These are phyloP conservation scores for Neurospora crassa DNA, from an alignment of 2,329 filamentous ascomycete species.

Conservation along the genomic window DNA sequence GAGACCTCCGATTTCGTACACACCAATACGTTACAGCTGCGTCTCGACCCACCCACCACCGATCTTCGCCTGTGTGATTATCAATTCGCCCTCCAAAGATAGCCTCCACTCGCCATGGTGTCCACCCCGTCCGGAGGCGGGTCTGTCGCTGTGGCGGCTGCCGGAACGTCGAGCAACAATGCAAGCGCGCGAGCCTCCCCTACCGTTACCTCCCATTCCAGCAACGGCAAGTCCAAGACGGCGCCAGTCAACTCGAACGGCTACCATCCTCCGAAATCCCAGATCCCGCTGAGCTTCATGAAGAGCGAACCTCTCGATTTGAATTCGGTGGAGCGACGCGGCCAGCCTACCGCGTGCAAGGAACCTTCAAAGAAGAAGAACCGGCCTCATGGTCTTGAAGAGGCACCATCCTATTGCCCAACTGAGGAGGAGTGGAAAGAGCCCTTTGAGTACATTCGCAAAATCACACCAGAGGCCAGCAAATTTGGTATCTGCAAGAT, in stretches of 20 bases:
- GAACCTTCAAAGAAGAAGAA: slow-evolving; percentile 69
- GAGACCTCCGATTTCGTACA: background rate
- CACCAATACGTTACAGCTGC: background rate
- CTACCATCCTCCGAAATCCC: slow-evolving; percentile 40
- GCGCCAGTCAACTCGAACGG: slow-evolving; percentile 44
- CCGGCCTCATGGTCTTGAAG: slow-evolving; percentile 74
- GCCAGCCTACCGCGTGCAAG: slow-evolving; percentile 65
- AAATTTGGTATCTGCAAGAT: slow-evolving; percentile 94
- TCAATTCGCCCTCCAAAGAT: background rate
- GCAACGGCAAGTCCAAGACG: slow-evolving; percentile 36
- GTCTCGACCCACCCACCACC: background rate
- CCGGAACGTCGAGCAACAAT: slow-evolving; percentile 27
- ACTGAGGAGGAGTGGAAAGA: slow-evolving; percentile 93
- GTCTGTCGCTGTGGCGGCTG: slow-evolving; percentile 6
- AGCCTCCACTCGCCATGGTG: slow-evolving; percentile 11
- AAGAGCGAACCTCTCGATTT: slow-evolving; percentile 63
- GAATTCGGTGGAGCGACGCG: slow-evolving; percentile 82
- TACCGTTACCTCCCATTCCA: slow-evolving; percentile 28
- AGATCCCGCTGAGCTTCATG: slow-evolving; percentile 45
- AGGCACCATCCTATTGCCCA: slow-evolving; percentile 84
- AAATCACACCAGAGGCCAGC: slow-evolving; percentile 76
- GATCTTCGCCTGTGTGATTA: background rate
- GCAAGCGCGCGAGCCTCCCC: slow-evolving; percentile 44
- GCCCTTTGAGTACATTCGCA: slow-evolving; percentile 86
- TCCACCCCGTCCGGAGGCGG: slow-evolving; percentile 12